phyloP scores from a whole-genome alignment of 805 yeast genomes.

The Jamesozyma spencerorum region DNA sequence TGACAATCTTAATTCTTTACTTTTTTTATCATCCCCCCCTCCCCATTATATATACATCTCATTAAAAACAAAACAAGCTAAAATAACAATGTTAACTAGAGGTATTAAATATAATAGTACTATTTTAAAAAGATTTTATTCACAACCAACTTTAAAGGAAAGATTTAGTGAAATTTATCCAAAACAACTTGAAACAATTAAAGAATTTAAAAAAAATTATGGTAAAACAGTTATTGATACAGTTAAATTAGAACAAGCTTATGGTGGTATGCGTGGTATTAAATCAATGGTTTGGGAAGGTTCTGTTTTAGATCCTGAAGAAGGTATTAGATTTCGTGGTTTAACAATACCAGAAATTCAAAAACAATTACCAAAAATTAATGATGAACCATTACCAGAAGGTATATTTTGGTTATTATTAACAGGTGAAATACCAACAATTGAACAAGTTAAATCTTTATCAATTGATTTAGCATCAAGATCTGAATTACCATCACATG shows the following conservation, averaged over 20 bases:
- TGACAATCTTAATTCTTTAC: no score
- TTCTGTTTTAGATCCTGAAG: slow-evolving; percentile 63
- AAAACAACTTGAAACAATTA: slow-evolving; percentile 73
- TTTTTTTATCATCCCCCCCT: no score
- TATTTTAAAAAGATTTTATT: slow-evolving; percentile 3
- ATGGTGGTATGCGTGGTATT: slow-evolving; percentile 78
- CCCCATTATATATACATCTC: no score
- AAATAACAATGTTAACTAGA: no score
- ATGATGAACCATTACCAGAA: slow-evolving; percentile 61
- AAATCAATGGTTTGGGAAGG: slow-evolving; percentile 73
- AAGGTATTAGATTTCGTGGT: slow-evolving; percentile 75
- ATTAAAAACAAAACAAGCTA: no score
- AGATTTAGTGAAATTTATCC: slow-evolving; percentile 90
- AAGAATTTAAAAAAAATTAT: slow-evolving; percentile 32
- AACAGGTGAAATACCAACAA: slow-evolving; percentile 65
- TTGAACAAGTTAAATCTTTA: slow-evolving; percentile 52
- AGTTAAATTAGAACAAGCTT: slow-evolving; percentile 35
- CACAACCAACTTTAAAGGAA: slow-evolving; percentile 70
- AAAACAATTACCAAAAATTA: slow-evolving; percentile 38
- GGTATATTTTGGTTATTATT: slow-evolving; percentile 69
- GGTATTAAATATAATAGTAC: neutral
- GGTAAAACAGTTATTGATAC: slow-evolving; percentile 33
- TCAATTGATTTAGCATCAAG: slow-evolving; percentile 33
- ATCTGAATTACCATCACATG: slow-evolving; percentile 50
- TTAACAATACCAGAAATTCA: slow-evolving; percentile 67